Base-by-base conservation (phyloP, 2,329 filamentous ascomycete species). In the Atkinsonella hypoxylon region DNA sequence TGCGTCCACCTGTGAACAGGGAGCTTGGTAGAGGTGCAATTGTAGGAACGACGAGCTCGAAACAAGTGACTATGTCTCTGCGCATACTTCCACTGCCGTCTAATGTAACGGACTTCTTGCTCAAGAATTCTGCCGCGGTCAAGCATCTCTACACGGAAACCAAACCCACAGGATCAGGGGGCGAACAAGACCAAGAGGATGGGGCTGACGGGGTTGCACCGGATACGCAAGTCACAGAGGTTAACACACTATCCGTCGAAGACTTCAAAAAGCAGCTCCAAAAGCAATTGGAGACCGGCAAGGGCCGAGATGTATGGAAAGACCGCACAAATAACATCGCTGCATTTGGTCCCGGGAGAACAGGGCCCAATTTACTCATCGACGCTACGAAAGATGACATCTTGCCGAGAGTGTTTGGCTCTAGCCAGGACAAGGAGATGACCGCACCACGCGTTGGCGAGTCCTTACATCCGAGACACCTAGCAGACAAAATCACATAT, bases 401-500 rank as follows among this genome's bases (percentile, higher is more conserved):
- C 41, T 87, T 87, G 57, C 76, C 83, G 45, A 86, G 81, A 70
- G 82, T 88, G 70, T 90, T 81, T 57, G 64, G 68, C 0, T 56
- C 62, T 6, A 63, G 65, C 40, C 67, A 68, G 41, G 56, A 66
- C 45, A 67, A 67, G 42, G 55, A 56, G 38, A 56, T 58, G 8
- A 55, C 55, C 22, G 58, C 62, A 20, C 70, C 70, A 3, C 65
- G 68, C 7, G 69, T 70, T 3, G 70, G 73, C 45, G 75, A 79
- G 50, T 67, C 69, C 46, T 68, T 85, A 41, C 70, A 75, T 50
- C 74, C 83, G 4, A 75, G 75, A 46, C 85, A 93, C 61, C 83
- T 97, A 57, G 81, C 83, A 51, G 91, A 97, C 71, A 97, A 95
- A 64, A 87, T 97, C 55, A 76, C 81, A 9, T 90, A 98, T 64